Conservation (phyloP, 139 green algal species). For the Chlamydomonas schloesseri region DNA sequence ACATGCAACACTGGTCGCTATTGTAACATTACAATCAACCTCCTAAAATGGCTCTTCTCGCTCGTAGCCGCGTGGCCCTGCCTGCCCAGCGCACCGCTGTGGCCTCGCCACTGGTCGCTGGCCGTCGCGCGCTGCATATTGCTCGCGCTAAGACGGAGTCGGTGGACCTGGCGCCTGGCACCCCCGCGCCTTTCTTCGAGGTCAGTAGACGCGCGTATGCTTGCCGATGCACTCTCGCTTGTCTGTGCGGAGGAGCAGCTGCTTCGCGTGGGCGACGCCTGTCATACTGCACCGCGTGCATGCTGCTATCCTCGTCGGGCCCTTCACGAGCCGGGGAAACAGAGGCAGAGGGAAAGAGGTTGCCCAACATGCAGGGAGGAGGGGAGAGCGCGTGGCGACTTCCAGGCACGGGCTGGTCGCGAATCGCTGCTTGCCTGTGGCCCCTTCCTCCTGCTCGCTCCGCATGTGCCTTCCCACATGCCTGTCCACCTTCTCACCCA, state of each 20-base stretch:
- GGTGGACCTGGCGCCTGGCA: conserved; percentile 15
- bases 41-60: background rate
- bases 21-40: background rate
- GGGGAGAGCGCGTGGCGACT: too few relatives aligned
- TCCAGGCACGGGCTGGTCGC: too few relatives aligned
- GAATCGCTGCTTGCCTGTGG: too few relatives aligned
- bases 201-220: background rate
- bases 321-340: too few relatives aligned
- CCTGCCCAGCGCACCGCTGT: background rate
- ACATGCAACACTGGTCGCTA: background rate
- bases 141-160: conserved; percentile 8
- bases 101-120: background rate
- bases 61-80: background rate
- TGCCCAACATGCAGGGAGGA: too few relatives aligned
- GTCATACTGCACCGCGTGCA: too few relatives aligned
- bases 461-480: background rate
- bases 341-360: too few relatives aligned
- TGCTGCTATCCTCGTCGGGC: too few relatives aligned
- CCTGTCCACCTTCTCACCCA: background rate
- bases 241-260: too few relatives aligned
- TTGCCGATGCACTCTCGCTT: background rate
- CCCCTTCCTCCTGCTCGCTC: too few relatives aligned
- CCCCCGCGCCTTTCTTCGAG: conserved; percentile 24
- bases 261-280: too few relatives aligned
- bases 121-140: background rate